Conservation (phyloP, 2,329 filamentous ascomycete species). For the Teratosphaeria destructans region DNA sequence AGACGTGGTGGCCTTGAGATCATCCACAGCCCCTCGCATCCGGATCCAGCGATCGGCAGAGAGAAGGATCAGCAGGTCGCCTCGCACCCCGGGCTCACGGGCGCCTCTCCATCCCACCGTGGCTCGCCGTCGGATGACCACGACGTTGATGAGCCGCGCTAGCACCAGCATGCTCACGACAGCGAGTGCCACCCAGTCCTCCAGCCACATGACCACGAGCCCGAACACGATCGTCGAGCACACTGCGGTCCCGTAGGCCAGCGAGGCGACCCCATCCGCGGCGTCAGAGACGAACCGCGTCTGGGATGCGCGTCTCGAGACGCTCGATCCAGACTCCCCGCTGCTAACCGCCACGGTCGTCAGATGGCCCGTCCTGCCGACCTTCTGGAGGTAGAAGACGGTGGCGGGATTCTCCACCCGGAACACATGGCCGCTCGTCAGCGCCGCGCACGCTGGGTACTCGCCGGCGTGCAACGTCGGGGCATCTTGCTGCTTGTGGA, state of each 20-base stretch:
- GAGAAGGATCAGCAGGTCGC: conserved; percentile 45
- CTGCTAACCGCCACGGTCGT: conserved; percentile 15
- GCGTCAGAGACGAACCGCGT: background rate
- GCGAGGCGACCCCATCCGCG: background rate
- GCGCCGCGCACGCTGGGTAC: conserved; percentile 31
- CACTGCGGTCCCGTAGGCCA: background rate
- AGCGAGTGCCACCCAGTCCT: conserved; percentile 36
- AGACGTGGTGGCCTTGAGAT: conserved; percentile 50
- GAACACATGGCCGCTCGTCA: conserved; percentile 35
- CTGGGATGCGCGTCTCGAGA: background rate
- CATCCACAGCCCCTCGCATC: conserved; percentile 44
- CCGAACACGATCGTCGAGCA: conserved; percentile 7
- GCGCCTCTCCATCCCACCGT: conserved; percentile 26
- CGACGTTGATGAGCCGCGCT: conserved; percentile 47
- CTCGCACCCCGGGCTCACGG: conserved; percentile 26
- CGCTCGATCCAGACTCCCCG: background rate
- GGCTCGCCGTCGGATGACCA: conserved; percentile 45
- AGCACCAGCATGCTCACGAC: conserved; percentile 41
- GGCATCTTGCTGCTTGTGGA: conserved; percentile 52
- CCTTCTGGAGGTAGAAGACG: conserved; percentile 37
- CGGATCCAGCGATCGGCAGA: conserved; percentile 42
- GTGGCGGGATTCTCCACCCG: conserved; percentile 44
- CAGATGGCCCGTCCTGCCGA: conserved; percentile 19
- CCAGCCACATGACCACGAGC: conserved; percentile 1
- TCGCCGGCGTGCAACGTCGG: conserved; percentile 38